Conservation (phyloP, 192 early-diverging fungal species). For the Fimicolochytrium jonesii region DNA sequence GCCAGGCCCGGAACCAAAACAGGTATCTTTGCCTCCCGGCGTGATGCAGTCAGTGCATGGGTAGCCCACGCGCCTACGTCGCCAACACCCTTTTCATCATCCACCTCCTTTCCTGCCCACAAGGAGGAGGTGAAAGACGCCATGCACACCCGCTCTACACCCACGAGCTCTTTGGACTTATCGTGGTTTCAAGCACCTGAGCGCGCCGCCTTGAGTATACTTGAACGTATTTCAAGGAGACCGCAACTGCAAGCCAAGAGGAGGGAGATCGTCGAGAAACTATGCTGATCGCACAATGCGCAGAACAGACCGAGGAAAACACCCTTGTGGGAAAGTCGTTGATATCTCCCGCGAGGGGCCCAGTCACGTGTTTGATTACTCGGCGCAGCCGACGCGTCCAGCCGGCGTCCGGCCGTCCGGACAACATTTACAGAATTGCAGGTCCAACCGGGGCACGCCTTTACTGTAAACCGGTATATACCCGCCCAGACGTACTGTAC, state of each 20-base stretch:
- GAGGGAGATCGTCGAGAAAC: conserved; percentile 1
- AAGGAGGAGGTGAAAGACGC: conserved; percentile 10
- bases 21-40: neutral
- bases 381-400: too few species aligned
- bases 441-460: too few species aligned
- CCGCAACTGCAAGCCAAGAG: conserved; percentile 10
- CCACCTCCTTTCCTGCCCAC: conserved; percentile 1
- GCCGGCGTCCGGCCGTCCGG: too few species aligned
- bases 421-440: too few species aligned
- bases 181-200: conserved; percentile 13
- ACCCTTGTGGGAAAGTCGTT: too few species aligned
- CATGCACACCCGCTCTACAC: conserved; percentile 14
- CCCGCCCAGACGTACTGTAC: too few species aligned
- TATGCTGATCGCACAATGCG: too few species aligned
- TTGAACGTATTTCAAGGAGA: conserved; percentile 2
- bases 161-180: conserved; percentile 7
- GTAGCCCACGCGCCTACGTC: conserved; percentile 8
- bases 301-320: too few species aligned
- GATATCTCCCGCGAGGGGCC: too few species aligned
- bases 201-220: conserved; percentile 10
- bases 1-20: neutral
- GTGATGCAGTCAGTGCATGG: neutral
- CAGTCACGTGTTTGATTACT: too few species aligned
- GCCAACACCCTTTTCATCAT: conserved; percentile 12
- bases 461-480: too few species aligned